Evolutionary conservation across 164 flowering plant genomes (phyloP).

Genomic region (Protea cynaroides): DNA sequence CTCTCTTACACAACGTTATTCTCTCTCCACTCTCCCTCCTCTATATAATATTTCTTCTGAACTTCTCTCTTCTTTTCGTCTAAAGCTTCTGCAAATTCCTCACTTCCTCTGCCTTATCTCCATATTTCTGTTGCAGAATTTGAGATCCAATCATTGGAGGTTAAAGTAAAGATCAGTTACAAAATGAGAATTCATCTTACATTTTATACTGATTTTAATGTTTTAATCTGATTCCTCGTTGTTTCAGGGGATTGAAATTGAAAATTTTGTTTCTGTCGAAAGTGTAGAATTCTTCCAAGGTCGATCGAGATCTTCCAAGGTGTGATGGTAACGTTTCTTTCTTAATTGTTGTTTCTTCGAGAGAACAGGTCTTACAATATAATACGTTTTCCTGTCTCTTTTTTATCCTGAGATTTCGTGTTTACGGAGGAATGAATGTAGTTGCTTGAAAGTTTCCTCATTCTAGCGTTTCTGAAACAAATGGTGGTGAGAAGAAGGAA

Average conservation of each 20-base stretch:
- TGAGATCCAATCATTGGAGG: slow-evolving; percentile 8
- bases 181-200: not conserved
- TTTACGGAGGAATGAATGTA: not conserved
- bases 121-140: slow-evolving; percentile 3
- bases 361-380: not conserved
- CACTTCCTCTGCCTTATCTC: slow-evolving; percentile 1
- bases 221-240: not conserved
- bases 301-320: not conserved
- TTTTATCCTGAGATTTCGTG: not conserved
- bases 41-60: too few relatives aligned
- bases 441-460: not conserved
- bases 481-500: not conserved
- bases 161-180: not conserved
- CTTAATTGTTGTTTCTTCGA: not conserved
- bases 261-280: not conserved
- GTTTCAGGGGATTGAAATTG: slow-evolving; percentile 3
- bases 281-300: not conserved
- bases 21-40: too few relatives aligned
- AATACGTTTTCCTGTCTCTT: not conserved
- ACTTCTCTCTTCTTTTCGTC: too few relatives aligned
- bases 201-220: slow-evolving; percentile 1
- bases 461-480: not conserved
- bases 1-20: too few relatives aligned
- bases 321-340: not conserved
- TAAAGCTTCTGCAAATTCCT: not conserved